Conservation (phyloP, 148 eudicot species). For the Rhododendron ferrugineum region DNA sequence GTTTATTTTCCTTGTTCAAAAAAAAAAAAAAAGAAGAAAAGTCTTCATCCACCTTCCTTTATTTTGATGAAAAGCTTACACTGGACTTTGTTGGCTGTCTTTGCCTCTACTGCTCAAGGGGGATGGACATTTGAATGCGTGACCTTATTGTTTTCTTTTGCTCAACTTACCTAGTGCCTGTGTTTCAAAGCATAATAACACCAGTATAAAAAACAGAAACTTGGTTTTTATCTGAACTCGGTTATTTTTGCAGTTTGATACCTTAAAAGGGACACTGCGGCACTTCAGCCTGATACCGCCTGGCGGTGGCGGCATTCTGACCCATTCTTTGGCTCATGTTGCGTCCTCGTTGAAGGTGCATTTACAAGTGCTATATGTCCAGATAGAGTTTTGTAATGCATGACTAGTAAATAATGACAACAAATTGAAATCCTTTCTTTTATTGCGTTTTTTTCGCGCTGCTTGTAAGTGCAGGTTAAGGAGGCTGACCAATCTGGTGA, state of each 20-base stretch:
- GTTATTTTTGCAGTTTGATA: conserved; percentile 59
- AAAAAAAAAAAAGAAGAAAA: neutral
- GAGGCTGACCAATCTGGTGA: conserved; percentile 76
- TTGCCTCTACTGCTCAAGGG: neutral
- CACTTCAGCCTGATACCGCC: conserved; percentile 94
- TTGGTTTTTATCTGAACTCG: conserved; percentile 2
- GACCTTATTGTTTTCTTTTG: neutral
- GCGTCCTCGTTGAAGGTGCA: conserved; percentile 83
- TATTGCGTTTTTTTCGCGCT: neutral
- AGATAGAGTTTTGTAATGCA: neutral
- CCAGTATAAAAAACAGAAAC: neutral
- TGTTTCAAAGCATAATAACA: neutral
- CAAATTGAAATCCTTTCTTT: neutral
- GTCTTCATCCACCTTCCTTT: neutral
- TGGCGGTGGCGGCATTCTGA: conserved; percentile 77
- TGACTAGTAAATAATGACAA: neutral
- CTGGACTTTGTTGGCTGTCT: neutral
- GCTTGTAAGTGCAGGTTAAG: conserved; percentile 41
- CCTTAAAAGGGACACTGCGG: conserved; percentile 60
- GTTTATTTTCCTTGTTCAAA: neutral
- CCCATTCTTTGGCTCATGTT: conserved; percentile 79
- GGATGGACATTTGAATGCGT: neutral
- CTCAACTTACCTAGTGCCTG: neutral
- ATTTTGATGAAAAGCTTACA: neutral
- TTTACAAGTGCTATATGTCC: neutral